phyloP scores from a whole-genome alignment of 768 basidiomycete genomes.

The Pulveroboletus sp. region DNA sequence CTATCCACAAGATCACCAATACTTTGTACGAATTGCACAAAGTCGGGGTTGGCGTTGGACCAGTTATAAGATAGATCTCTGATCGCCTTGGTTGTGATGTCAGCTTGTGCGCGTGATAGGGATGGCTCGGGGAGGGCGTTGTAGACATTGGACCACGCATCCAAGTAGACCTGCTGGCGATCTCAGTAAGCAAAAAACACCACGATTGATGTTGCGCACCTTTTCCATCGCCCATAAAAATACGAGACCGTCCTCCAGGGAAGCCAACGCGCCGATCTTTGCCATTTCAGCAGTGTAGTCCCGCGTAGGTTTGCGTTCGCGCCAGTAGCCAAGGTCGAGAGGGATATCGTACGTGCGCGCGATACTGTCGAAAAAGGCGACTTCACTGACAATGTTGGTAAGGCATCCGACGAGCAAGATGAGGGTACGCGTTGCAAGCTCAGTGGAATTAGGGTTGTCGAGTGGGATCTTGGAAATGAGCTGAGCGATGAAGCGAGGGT shows the following conservation, averaged over 20 bases:
- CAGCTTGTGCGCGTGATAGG: not conserved
- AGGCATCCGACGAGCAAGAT: conserved; percentile 48
- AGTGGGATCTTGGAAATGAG: conserved; percentile 58
- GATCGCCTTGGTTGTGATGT: conserved; percentile 31
- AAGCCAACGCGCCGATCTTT: conserved; percentile 41
- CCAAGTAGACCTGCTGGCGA: conserved; percentile 53
- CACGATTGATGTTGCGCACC: conserved; percentile 31
- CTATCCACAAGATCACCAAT: conserved; percentile 45
- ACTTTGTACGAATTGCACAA: conserved; percentile 47
- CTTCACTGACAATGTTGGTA: conserved; percentile 53
- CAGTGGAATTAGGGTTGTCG: conserved; percentile 7
- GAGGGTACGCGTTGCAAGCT: conserved; percentile 34
- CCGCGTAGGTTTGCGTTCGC: conserved; percentile 54
- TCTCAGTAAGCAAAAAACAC: not conserved
- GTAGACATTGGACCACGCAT: conserved; percentile 57
- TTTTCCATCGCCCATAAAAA: conserved; percentile 81
- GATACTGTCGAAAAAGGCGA: conserved; percentile 55
- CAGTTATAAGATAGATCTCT: conserved; percentile 56
- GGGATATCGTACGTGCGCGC: conserved; percentile 42
- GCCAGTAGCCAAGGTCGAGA: conserved; percentile 37
- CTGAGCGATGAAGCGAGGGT: conserved; percentile 65
- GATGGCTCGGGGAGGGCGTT: conserved; percentile 2
- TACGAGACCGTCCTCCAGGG: conserved; percentile 58
- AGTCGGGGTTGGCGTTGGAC: conserved; percentile 45
- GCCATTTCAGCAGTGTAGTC: conserved; percentile 73